Percentiles rank a stretch among this genome's conserved stretches.
Conservation (phyloP, 805 yeast species). For the Myxozyma udenii region DNA sequence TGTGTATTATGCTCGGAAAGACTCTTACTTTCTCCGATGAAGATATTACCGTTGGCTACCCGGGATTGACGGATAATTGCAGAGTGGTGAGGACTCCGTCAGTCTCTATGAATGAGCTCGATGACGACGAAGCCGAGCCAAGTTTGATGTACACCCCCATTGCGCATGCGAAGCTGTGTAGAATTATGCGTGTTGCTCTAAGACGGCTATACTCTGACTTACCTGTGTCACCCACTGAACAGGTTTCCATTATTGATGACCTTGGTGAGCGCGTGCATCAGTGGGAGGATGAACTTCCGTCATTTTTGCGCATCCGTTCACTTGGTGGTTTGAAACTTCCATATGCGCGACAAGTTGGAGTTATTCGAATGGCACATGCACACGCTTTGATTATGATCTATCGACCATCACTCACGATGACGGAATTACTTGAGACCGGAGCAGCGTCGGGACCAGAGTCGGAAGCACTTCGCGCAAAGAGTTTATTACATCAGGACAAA, state of each 20-base stretch:
- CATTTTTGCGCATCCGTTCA: constrained; percentile 3
- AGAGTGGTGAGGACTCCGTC: not conserved
- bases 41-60: constrained; percentile 20
- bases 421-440: not conserved
- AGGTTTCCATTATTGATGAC: constrained; percentile 17
- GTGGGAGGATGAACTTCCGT: constrained; percentile 17
- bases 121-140: constrained; percentile 4
- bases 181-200: constrained; percentile 13
- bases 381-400: constrained; percentile 25
- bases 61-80: constrained; percentile 9
- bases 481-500: constrained; percentile 16
- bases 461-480: constrained; percentile 3
- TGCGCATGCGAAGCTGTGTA: constrained; percentile 23
- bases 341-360: constrained; percentile 20
- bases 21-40: constrained; percentile 24
- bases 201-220: constrained; percentile 8
- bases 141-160: constrained; percentile 18
- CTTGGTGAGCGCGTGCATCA: constrained; percentile 9
- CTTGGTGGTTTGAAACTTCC: constrained; percentile 10
- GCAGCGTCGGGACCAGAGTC: not conserved
- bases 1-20: constrained; percentile 29
- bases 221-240: not conserved
- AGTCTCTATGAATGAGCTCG: constrained; percentile 7
- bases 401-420: constrained; percentile 18
- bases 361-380: constrained; percentile 18